Evolutionary conservation across 768 basidiomycete species (phyloP).

Genomic region (Boletellus ananas): DNA sequence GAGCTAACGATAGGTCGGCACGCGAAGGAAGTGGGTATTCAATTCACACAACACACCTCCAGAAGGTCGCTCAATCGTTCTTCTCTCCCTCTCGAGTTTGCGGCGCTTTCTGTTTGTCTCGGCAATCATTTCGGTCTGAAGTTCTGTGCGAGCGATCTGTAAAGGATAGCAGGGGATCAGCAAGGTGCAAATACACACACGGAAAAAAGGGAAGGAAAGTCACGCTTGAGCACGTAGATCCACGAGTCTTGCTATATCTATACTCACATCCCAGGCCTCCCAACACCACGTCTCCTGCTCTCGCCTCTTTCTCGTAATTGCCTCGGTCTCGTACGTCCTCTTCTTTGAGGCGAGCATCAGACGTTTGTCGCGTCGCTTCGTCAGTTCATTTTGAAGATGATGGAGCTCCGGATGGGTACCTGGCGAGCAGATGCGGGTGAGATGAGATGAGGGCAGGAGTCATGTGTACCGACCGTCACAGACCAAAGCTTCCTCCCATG

Average conservation of each 20-base stretch:
- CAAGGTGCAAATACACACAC: not conserved
- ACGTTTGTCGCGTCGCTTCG: conserved; percentile 74
- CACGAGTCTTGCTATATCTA: not conserved
- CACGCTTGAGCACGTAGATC: not conserved
- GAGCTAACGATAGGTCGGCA: conserved; percentile 33
- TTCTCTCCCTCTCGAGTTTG: conserved; percentile 79
- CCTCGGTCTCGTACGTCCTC: conserved; percentile 62
- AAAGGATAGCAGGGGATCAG: conserved; percentile 2
- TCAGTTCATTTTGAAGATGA: conserved; percentile 75
- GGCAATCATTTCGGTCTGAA: conserved; percentile 85
- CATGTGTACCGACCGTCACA: conserved; percentile 55
- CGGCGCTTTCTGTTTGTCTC: conserved; percentile 86
- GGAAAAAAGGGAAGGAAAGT: conserved; percentile 3
- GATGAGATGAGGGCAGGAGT: not conserved
- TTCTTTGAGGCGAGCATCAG: conserved; percentile 76
- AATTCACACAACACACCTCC: conserved; percentile 48
- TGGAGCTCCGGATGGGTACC: conserved; percentile 85
- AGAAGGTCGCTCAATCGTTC: conserved; percentile 71
- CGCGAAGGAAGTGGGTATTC: not conserved
- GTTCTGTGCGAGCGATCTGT: conserved; percentile 70
- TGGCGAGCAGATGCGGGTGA: conserved; percentile 27
- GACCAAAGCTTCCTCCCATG: conserved; percentile 83
- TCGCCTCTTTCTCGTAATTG: conserved; percentile 56
- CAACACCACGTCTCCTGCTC: conserved; percentile 76
- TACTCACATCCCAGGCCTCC: conserved; percentile 85